A percentile compares a stretch with the other conserved stretches of the same genome.
These are phyloP conservation scores for Cercospora citrullina DNA, from an alignment of 2,329 filamentous ascomycete genomes.

Conservation along the genomic window DNA sequence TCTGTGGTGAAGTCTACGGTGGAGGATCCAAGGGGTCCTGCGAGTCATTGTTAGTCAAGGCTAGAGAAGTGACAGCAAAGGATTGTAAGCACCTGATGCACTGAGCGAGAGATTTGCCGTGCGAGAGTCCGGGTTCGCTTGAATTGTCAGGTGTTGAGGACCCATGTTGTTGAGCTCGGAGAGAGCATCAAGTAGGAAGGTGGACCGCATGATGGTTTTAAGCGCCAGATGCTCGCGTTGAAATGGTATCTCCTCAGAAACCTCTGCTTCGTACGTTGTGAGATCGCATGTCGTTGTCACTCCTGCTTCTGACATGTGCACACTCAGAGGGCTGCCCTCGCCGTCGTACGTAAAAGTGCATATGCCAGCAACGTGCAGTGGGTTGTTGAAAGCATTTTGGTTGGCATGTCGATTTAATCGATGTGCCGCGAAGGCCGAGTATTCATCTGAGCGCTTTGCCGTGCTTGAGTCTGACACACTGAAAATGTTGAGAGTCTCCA, in stretches of 20 bases:
- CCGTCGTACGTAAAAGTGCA: constrained; percentile 78
- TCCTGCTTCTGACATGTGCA: constrained; percentile 81
- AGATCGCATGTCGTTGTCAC: constrained; percentile 88
- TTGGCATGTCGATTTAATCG: constrained; percentile 41
- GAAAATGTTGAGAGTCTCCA: constrained; percentile 95
- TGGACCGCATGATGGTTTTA: constrained; percentile 91
- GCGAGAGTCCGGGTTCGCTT: constrained; percentile 42
- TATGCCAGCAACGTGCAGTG: constrained; percentile 78
- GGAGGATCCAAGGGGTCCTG: constrained; percentile 59
- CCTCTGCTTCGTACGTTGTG: constrained; percentile 66
- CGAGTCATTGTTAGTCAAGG: background rate
- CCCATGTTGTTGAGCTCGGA: constrained; percentile 67
- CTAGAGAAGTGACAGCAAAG: background rate
- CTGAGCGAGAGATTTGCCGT: constrained; percentile 67
- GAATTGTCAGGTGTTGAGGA: constrained; percentile 57
- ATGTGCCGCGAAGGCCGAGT: constrained; percentile 43
- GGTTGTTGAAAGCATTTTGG: constrained; percentile 76
- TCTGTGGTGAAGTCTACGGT: constrained; percentile 58
- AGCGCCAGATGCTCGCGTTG: constrained; percentile 75
- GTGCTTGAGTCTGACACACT: constrained; percentile 58
- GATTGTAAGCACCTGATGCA: constrained; percentile 47
- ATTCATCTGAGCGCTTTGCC: constrained; percentile 37
- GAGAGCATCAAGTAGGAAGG: constrained; percentile 70
- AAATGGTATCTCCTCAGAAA: constrained; percentile 78
- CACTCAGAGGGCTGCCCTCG: constrained; percentile 74